Base-by-base conservation (phyloP, 2,329 filamentous ascomycete species). In the Phaeosphaeriaceae sp. region DNA sequence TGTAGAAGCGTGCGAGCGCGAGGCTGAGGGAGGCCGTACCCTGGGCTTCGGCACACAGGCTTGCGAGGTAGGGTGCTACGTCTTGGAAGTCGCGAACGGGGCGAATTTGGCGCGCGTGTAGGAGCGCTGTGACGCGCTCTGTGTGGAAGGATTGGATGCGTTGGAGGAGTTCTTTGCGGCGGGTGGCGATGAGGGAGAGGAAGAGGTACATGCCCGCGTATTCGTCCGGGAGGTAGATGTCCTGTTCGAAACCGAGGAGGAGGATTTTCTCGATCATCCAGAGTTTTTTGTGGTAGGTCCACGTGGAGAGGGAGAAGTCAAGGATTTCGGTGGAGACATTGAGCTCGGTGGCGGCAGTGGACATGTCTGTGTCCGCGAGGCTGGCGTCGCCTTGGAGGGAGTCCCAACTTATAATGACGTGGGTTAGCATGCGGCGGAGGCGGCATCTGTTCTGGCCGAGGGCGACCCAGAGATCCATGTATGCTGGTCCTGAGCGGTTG, bases 211-310 rank as follows among this genome's bases (percentile, higher is more conserved):
- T 96, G 18, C 85, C 86, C 0, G 86, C 83, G 8, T 94, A 80
- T 71, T 99, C 94, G 70, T 96, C 88, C 0, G 86, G 81, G 44
- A 93, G 86, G 72, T 97, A 97, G 8, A 96, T 84, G 35, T 93
- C 87, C 11, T 97, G 86, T 73, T 99, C 94, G 71, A 99, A 97
- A 11, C 95, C 94, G 26, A 97, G 84, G 67, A 97, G 89, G 13
- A 97, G 81, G 37, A 95, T 87, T 79, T 87, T 88, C 68, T 93
- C 88, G 81, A 97, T 90, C 64, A 93, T 85, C 23, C 83, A 84
- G n/a, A 97, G 81, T 72, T 97, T 97, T 74, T 96, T 90, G 51
- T 92, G 83, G 63, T 93, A 95, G 0, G 87, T 84, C 94, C 94
- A 99, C 3, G 89, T 92, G 1, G 89, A 91, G 0, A 97, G 79